These are phyloP conservation scores for Metarhizium album DNA, from an alignment of 2,329 filamentous ascomycete genomes.

Conservation along the genomic window DNA sequence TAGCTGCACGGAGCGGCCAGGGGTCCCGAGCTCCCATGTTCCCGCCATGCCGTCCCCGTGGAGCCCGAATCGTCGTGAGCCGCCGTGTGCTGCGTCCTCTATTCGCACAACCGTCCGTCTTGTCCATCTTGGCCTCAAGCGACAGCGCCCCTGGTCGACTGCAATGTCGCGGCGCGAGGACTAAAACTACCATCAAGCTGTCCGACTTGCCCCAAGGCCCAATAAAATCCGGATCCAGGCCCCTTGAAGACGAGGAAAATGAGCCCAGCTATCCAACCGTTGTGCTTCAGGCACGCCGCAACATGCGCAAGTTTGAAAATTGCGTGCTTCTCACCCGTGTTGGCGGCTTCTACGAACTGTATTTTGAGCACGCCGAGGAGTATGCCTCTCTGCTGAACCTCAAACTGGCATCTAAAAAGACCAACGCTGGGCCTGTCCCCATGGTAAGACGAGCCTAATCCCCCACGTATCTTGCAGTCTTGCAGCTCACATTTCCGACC, in stretches of 20 bases:
- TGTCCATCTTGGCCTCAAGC: neutral
- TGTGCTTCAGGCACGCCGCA: slow-evolving; percentile 72
- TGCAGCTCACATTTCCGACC: neutral
- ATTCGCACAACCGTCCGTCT: neutral
- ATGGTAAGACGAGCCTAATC: slow-evolving; percentile 51
- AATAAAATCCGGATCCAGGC: slow-evolving; percentile 20
- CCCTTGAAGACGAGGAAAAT: slow-evolving; percentile 27
- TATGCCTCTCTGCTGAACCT: slow-evolving; percentile 77
- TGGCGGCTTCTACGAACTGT: slow-evolving; percentile 94
- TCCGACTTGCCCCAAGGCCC: slow-evolving; percentile 47
- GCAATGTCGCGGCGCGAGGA: slow-evolving; percentile 40
- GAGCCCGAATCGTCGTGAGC: neutral
- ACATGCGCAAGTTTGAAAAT: slow-evolving; percentile 83
- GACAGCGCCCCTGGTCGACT: neutral
- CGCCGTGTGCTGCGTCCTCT: neutral
- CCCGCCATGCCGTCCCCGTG: slow-evolving; percentile 4
- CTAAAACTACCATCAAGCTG: slow-evolving; percentile 40
- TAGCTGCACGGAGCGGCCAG: neutral
- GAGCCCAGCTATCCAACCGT: slow-evolving; percentile 69
- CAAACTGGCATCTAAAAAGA: slow-evolving; percentile 74
- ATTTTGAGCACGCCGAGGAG: slow-evolving; percentile 91
- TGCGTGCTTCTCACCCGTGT: slow-evolving; percentile 88
- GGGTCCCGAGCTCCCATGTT: slow-evolving; percentile 8
- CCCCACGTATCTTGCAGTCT: neutral
- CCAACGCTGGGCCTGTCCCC: slow-evolving; percentile 64